These are phyloP conservation scores for Tubosaeta sp. DNA, from an alignment of 768 basidiomycete species.

Conservation along the genomic window DNA sequence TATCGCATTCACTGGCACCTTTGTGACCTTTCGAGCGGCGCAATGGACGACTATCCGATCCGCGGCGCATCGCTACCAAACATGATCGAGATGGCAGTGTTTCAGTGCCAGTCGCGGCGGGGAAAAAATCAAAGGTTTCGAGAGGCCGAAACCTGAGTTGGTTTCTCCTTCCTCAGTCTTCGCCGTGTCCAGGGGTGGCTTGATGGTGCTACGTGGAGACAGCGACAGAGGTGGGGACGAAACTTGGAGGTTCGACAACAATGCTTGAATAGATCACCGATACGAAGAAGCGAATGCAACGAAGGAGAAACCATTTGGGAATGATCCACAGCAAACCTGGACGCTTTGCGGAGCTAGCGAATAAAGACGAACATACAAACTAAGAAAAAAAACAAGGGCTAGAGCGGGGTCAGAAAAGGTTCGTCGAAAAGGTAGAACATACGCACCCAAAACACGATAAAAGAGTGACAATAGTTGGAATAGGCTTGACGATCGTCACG, in stretches of 20 bases:
- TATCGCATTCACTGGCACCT: neutral
- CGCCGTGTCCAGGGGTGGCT: too few relatives aligned
- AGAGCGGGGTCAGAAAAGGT: neutral
- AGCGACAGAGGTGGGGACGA: neutral
- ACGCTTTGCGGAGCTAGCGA: neutral
- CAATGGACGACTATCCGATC: neutral
- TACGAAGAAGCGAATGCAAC: neutral
- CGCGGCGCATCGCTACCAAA: neutral
- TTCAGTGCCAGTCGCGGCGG: too few relatives aligned
- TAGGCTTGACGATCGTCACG: neutral
- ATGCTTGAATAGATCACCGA: too few relatives aligned
- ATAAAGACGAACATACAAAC: neutral
- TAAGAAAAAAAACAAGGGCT: neutral
- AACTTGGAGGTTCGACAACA: too few relatives aligned
- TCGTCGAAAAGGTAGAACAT: neutral
- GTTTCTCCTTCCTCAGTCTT: too few relatives aligned
- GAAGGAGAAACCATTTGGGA: neutral
- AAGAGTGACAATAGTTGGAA: conserved; percentile 19
- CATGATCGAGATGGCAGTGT: too few relatives aligned
- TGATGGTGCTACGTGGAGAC: too few relatives aligned
- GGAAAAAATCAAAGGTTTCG: too few relatives aligned
- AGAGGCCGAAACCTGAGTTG: too few relatives aligned
- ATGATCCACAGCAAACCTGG: neutral
- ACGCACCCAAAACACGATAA: conserved; percentile 5
- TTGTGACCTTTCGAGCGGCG: conserved; percentile 2